These are phyloP conservation scores for Oryza meyeriana DNA, from an alignment of 176 grass and related monocot species.

Conservation along the genomic window DNA sequence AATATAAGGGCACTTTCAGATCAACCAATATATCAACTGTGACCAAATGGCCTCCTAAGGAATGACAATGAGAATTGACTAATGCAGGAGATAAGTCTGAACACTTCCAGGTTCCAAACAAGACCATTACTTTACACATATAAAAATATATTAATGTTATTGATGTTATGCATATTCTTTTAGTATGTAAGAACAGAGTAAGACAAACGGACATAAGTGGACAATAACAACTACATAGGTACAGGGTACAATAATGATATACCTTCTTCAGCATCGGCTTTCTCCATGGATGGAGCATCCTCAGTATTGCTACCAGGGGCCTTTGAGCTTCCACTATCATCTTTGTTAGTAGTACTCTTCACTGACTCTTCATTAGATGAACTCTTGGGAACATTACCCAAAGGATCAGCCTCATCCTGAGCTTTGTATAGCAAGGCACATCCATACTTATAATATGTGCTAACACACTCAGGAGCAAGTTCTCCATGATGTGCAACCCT, in stretches of 20 bases:
- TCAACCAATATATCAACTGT: not conserved
- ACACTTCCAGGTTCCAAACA: not conserved
- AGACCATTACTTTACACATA: not conserved
- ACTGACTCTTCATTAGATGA: conserved; percentile 44
- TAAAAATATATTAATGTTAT: not conserved
- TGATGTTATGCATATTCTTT: not conserved
- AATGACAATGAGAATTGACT: not conserved
- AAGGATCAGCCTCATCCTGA: conserved; percentile 81
- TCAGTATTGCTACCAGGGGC: conserved; percentile 41
- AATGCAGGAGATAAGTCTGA: not conserved
- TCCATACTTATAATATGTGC: conserved; percentile 92
- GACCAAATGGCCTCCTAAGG: not conserved
- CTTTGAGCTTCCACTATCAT: conserved; percentile 62
- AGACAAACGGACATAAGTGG: not conserved
- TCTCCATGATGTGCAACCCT: conserved; percentile 72
- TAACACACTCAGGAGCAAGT: conserved; percentile 81
- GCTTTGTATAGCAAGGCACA: conserved; percentile 80
- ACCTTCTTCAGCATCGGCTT: conserved; percentile 51
- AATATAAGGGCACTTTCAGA: not conserved
- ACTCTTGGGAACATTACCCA: conserved; percentile 78
- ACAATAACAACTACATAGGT: not conserved
- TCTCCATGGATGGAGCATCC: conserved; percentile 30
- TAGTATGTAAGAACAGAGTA: not conserved
- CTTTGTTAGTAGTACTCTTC: conserved; percentile 49
- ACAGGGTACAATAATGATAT: not conserved